phyloP scores from a whole-genome alignment of 192 early-diverging fungal species.

The Lunasporangiospora selenospora region DNA sequence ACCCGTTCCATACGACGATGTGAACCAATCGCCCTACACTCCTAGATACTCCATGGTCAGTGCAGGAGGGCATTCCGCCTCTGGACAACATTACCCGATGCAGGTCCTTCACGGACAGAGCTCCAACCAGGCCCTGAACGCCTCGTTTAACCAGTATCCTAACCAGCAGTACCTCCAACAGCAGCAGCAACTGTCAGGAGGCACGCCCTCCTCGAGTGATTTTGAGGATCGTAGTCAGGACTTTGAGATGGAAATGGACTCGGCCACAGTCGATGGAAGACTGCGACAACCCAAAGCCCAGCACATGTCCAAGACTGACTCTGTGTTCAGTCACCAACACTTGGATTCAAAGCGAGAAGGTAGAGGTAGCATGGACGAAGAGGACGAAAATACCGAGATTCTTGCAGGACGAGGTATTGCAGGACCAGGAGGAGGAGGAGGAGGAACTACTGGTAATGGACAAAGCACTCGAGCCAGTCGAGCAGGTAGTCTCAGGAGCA shows the following conservation, averaged over 20 bases:
- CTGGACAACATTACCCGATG: constrained; percentile 16
- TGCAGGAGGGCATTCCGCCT: background rate
- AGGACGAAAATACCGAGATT: constrained; percentile 28
- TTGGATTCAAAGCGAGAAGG: background rate
- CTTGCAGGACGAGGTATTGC: background rate
- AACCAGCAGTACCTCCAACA: background rate
- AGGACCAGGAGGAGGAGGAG: background rate
- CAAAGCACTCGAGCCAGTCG: background rate
- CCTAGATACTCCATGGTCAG: constrained; percentile 23
- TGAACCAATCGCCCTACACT: background rate
- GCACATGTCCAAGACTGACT: background rate
- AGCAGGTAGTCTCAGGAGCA: background rate
- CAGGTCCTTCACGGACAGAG: background rate
- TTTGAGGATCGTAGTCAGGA: background rate
- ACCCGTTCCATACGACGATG: constrained; percentile 8
- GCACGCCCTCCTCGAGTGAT: background rate
- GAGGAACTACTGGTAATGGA: background rate
- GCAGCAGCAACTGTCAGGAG: background rate
- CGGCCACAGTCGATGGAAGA: too few relatives aligned
- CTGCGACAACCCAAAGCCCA: background rate
- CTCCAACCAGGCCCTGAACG: constrained; percentile 13
- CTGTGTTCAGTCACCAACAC: background rate
- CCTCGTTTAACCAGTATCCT: background rate
- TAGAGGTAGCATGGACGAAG: too few relatives aligned
- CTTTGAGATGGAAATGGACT: too few relatives aligned